Conservation (phyloP, 805 yeast genomes). For the Sugiyamaella floridensis region DNA sequence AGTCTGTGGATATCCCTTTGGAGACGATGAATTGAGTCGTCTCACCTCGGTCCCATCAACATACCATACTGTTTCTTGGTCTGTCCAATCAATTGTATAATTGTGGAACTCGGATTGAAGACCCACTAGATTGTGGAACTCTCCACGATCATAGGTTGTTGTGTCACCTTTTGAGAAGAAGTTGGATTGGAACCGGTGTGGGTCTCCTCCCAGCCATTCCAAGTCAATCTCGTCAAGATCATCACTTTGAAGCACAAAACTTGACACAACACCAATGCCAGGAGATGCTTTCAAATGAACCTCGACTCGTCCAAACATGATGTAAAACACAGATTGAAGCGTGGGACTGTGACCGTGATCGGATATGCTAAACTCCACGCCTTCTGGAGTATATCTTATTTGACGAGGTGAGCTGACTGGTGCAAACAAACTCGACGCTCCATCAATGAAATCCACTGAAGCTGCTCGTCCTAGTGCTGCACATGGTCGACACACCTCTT, state of each 20-base stretch:
- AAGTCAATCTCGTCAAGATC: conserved; percentile 84
- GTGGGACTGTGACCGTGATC: conserved; percentile 72
- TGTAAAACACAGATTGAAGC: conserved; percentile 65
- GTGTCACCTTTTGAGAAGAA: conserved; percentile 77
- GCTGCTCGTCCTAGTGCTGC: conserved; percentile 57
- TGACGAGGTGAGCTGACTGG: conserved; percentile 22
- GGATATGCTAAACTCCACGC: conserved; percentile 51
- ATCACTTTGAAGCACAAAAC: conserved; percentile 75
- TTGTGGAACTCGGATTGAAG: conserved; percentile 62
- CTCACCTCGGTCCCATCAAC: conserved; percentile 65
- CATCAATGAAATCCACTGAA: conserved; percentile 42
- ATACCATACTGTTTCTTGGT: conserved; percentile 57
- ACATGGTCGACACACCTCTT: conserved; percentile 40
- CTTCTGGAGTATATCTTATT: conserved; percentile 44
- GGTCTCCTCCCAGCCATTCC: conserved; percentile 82
- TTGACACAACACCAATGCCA: conserved; percentile 74
- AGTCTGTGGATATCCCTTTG: conserved; percentile 80
- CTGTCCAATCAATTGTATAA: conserved; percentile 80
- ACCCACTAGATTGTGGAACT: conserved; percentile 49
- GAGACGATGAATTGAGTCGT: conserved; percentile 45
- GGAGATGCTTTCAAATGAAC: conserved; percentile 62
- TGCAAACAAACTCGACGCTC: conserved; percentile 12
- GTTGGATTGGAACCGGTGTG: conserved; percentile 59
- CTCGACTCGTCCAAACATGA: conserved; percentile 84
- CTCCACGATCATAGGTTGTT: conserved; percentile 73